Percentiles rank a stretch among this genome's conserved stretches.
These are phyloP conservation scores for Trichoderma atrobrunneum DNA, from an alignment of 2,329 filamentous ascomycete genomes.

Conservation along the genomic window DNA sequence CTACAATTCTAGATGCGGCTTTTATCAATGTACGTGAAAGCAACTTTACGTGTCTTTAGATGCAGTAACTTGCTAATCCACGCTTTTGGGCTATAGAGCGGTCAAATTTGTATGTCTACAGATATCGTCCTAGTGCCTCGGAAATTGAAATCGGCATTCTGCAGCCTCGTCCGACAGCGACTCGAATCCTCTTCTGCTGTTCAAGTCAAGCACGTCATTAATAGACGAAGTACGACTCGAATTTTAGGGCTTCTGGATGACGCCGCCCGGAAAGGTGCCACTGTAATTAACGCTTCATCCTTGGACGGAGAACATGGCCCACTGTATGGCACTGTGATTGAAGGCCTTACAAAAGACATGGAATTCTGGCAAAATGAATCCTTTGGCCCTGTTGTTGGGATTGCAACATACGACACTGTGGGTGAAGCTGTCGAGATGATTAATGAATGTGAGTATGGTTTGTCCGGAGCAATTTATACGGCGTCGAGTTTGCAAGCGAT, in stretches of 20 bases:
- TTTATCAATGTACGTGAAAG: neutral
- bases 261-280: neutral
- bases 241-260: neutral
- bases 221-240: neutral
- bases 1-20: constrained; percentile 25
- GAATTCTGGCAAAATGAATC: constrained; percentile 21
- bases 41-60: neutral
- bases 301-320: neutral
- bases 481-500: constrained; percentile 12
- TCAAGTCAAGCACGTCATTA: neutral
- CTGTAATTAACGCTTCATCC: neutral
- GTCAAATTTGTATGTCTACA: constrained; percentile 3
- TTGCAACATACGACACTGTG: constrained; percentile 14
- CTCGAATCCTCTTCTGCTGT: neutral
- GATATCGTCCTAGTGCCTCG: neutral
- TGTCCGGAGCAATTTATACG: constrained; percentile 24
- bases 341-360: constrained; percentile 22
- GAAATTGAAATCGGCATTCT: neutral
- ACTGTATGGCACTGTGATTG: constrained; percentile 22
- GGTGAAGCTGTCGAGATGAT: constrained; percentile 23
- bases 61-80: neutral
- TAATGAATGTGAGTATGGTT: constrained; percentile 23
- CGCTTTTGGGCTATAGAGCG: neutral
- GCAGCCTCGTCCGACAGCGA: neutral
- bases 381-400: constrained; percentile 24